phyloP scores from a whole-genome alignment of 2,329 filamentous ascomycete species.

The Fusarium sp. region DNA sequence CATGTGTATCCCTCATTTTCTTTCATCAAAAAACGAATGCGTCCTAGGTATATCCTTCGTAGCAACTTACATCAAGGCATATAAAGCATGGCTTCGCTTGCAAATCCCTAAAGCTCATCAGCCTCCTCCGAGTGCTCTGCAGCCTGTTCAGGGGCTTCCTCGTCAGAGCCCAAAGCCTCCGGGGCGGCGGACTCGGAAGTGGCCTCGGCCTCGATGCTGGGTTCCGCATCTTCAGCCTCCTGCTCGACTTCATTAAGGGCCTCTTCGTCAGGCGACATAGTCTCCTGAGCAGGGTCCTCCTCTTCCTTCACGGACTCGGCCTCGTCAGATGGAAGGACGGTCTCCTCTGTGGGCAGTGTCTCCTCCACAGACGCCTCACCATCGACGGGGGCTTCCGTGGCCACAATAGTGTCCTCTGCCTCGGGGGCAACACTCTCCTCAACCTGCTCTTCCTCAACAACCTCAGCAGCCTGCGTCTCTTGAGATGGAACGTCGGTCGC shows the following conservation, averaged over 20 bases:
- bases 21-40: slow-evolving; percentile 38
- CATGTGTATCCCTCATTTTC: slow-evolving; percentile 27
- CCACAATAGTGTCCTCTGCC: neutral
- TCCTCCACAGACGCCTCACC: slow-evolving; percentile 1
- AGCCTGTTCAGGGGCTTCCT: neutral
- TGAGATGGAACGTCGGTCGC: slow-evolving; percentile 42
- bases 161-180: neutral
- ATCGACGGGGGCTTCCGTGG: neutral
- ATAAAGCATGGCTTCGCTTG: slow-evolving; percentile 29
- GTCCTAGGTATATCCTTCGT: slow-evolving; percentile 44
- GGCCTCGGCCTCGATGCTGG: neutral
- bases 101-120: slow-evolving; percentile 28
- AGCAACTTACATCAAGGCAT: slow-evolving; percentile 40
- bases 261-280: neutral
- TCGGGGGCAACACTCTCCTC: slow-evolving; percentile 7
- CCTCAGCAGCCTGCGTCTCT: slow-evolving; percentile 18
- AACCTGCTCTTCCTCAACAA: neutral
- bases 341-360: neutral
- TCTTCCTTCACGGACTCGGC: neutral
- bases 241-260: neutral
- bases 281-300: slow-evolving; percentile 4
- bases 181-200: neutral
- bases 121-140: slow-evolving; percentile 8
- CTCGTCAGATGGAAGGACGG: neutral
- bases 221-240: neutral